These are phyloP conservation scores for Vaucheria bursata DNA, from an alignment of 352 stramenopile genomes.

Conservation along the genomic window DNA sequence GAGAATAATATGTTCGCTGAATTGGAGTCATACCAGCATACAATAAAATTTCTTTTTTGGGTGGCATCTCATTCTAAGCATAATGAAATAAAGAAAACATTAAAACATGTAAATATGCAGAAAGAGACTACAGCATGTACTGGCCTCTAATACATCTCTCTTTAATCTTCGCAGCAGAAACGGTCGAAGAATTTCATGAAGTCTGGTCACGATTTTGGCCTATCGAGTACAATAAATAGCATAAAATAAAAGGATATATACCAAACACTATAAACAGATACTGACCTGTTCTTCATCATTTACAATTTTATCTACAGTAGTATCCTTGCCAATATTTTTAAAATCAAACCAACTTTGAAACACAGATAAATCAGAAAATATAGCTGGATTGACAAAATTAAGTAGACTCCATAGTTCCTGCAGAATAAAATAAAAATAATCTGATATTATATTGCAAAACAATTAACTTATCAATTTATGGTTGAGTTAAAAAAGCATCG, in stretches of 20 bases:
- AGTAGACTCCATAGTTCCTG: slow-evolving; percentile 90
- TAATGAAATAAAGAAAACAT: neutral
- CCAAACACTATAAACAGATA: neutral
- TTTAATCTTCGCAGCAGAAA: slow-evolving; percentile 94
- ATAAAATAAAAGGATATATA: no score
- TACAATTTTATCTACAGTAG: slow-evolving; percentile 71
- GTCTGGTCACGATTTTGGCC: slow-evolving; percentile 82
- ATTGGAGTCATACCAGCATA: slow-evolving; percentile 87
- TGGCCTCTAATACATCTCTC: slow-evolving; percentile 64
- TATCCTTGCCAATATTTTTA: slow-evolving; percentile 77
- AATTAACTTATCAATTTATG: no score
- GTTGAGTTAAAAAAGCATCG: no score
- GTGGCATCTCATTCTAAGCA: slow-evolving; percentile 71
- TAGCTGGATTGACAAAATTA: slow-evolving; percentile 92
- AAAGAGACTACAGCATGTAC: no score
- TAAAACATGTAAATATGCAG: neutral
- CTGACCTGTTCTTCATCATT: slow-evolving; percentile 62
- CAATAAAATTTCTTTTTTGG: slow-evolving; percentile 94
- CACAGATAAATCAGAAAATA: slow-evolving; percentile 92
- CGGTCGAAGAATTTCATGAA: slow-evolving; percentile 91
- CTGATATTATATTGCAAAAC: no score
- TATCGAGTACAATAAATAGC: no score
- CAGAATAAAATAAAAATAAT: slow-evolving; percentile 52
- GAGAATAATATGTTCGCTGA: slow-evolving; percentile 84
- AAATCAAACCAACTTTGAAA: slow-evolving; percentile 97